phyloP scores from a whole-genome alignment of 257 asterid genomes.

The Lantana camara region DNA sequence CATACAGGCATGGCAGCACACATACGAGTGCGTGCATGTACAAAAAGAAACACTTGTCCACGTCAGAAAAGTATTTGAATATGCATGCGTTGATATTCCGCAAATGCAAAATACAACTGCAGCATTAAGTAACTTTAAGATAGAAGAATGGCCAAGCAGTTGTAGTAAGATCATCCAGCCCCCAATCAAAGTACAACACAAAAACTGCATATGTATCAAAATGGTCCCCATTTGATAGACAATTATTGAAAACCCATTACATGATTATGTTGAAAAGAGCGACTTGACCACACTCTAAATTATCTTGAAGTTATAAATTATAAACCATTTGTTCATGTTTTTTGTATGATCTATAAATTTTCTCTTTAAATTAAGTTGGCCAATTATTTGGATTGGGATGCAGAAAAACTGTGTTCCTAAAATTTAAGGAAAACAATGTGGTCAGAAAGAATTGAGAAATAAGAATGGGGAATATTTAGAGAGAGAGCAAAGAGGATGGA shows the following conservation, averaged over 20 bases:
- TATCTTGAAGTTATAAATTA: not conserved
- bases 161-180: not conserved
- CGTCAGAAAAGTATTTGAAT: not conserved
- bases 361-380: not conserved
- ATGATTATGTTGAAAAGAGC: not conserved
- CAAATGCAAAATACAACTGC: slow-evolving; percentile 1
- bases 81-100: not conserved
- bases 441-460: too few relatives aligned
- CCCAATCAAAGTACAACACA: not conserved
- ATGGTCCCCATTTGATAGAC: not conserved
- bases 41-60: not conserved
- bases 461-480: not conserved
- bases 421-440: too few relatives aligned
- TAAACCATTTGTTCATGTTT: not conserved
- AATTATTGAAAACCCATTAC: slow-evolving; percentile 1
- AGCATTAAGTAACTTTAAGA: slow-evolving; percentile 15
- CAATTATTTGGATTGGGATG: not conserved
- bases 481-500: too few relatives aligned
- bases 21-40: not conserved
- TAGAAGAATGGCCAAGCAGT: too few relatives aligned
- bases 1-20: not conserved
- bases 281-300: not conserved
- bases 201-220: not conserved
- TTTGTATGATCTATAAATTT: not conserved
- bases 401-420: too few relatives aligned